phyloP scores from a whole-genome alignment of 495 filamentous ascomycete genomes.

The Aspergillus heteromorphus region DNA sequence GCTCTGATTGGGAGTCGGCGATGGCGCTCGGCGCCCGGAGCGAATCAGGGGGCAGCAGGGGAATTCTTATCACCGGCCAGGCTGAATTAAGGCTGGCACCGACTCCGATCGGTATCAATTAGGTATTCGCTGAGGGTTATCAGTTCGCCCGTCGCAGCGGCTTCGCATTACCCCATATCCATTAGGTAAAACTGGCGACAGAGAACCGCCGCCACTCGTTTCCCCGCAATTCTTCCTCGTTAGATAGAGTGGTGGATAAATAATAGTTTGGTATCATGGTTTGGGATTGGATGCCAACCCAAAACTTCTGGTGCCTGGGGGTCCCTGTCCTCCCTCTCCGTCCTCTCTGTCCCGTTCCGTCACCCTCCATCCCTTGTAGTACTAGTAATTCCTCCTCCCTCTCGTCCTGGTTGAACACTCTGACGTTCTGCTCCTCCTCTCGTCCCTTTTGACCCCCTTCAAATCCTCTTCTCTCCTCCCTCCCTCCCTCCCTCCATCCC shows the following conservation, averaged over 20 bases:
- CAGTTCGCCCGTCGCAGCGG: not conserved
- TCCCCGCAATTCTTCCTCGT: slow-evolving; percentile 6
- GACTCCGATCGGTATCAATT: not conserved
- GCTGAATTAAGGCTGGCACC: not conserved
- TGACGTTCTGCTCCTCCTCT: not conserved
- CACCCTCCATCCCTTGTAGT: no score
- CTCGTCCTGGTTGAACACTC: no score
- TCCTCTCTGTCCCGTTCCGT: not conserved
- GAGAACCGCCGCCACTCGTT: not conserved
- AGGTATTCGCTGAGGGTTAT: not conserved
- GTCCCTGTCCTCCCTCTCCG: no score
- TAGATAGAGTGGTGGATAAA: no score
- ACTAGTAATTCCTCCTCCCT: not conserved
- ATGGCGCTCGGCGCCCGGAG: not conserved
- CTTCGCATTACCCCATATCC: slow-evolving; percentile 20
- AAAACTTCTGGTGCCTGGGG: no score
- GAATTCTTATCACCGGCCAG: not conserved
- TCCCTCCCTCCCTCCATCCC: not conserved
- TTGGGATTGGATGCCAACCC: no score
- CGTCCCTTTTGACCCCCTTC: not conserved
- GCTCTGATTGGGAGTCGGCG: slow-evolving; percentile 7
- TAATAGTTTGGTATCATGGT: no score
- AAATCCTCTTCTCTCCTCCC: not conserved
- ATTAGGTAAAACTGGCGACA: slow-evolving; percentile 20
- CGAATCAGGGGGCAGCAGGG: not conserved